Evolutionary conservation across 140 eudicot genomes (phyloP), one percentile per base, ranked within the genome.

Genomic region (Ambrosia hybrid): DNA sequence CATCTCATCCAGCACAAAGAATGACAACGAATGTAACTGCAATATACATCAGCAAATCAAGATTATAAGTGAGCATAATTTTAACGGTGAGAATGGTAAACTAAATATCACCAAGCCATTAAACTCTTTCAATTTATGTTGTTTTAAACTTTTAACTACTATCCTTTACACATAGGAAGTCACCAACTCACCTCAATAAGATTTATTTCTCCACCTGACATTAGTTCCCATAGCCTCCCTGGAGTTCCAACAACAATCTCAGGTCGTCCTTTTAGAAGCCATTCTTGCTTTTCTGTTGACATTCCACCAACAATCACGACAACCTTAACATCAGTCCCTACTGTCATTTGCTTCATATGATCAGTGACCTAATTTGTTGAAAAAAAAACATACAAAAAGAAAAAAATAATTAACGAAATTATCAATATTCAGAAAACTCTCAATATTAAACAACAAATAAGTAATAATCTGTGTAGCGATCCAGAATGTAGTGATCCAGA

Each of bases 1-100:
- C n/a, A 97, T 97, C 80, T 93, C 99, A 65, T 93, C 99, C 84
- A 93, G 90, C 74, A 93, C 99, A 83, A 93, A 93, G 71, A 93
- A 93, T 13, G 99, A 93, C 73, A 93, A 60, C 7, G 95, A 90
- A 76, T 90, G 99, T 73, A 90, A 79, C 99, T 93, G 94, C 85
- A 80, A 69, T 15, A 51, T 15, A 26, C n/a, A 21, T 55, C 49
- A 55, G 39, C 9, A 38, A 51, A 60, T 63, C 37, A 52, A 17
- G 26, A 63, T 52, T 16, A 73, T 0, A 51, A 13, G 8, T 51
- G 48, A 9, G 34, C 43, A 38, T 51, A 74, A 38, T 39, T 16
- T 11, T 16, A 36, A 74, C 37, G 52, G 14, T 53, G 21, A 38
- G 36, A 39, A 17, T 74, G 13, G 37, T 72, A 36, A 36, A 21